These are phyloP conservation scores for Aspergillus neoniger DNA, from an alignment of 2,329 filamentous ascomycete genomes.

Conservation along the genomic window DNA sequence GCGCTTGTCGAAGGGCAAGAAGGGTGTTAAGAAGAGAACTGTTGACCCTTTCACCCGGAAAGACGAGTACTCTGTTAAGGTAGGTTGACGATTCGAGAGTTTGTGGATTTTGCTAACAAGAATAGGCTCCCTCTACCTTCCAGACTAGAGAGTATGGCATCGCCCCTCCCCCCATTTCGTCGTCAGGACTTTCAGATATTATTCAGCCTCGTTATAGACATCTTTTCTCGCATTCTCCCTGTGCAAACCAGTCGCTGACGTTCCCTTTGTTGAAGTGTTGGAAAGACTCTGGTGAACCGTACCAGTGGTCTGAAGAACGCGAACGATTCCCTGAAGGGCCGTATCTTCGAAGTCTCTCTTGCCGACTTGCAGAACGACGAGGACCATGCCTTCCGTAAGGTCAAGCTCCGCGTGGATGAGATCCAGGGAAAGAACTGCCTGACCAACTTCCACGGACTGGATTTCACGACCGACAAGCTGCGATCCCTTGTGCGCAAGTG, in stretches of 20 bases:
- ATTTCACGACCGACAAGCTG: constrained; percentile 99
- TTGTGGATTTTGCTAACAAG: constrained; percentile 20
- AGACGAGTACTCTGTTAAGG: constrained; percentile 99
- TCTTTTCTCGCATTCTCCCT: neutral
- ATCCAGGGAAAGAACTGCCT: constrained; percentile 99
- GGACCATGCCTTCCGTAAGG: constrained; percentile 99
- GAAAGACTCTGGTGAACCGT: constrained; percentile 99
- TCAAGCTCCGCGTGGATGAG: constrained; percentile 98
- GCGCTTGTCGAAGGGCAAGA: constrained; percentile 99
- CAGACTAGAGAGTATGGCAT: constrained; percentile 85
- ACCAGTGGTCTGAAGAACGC: constrained; percentile 99
- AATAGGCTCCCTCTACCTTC: constrained; percentile 89
- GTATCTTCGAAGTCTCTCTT: constrained; percentile 97
- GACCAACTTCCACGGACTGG: constrained; percentile 99
- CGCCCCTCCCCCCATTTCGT: neutral
- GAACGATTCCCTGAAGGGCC: constrained; percentile 98
- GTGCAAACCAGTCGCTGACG: constrained; percentile 12
- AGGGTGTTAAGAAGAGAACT: constrained; percentile 99
- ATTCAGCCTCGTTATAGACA: constrained; percentile 9
- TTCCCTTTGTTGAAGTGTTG: constrained; percentile 67
- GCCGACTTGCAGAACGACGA: constrained; percentile 99
- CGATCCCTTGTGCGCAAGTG: constrained; percentile 99
- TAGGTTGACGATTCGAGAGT: constrained; percentile 41
- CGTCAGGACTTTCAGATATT: constrained; percentile 13
- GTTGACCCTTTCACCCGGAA: constrained; percentile 97